A percentile compares a stretch with the other conserved stretches of the same genome.
Evolutionary conservation across 495 filamentous ascomycete species (phyloP).

Genomic region (Clavariopsis aquatica): DNA sequence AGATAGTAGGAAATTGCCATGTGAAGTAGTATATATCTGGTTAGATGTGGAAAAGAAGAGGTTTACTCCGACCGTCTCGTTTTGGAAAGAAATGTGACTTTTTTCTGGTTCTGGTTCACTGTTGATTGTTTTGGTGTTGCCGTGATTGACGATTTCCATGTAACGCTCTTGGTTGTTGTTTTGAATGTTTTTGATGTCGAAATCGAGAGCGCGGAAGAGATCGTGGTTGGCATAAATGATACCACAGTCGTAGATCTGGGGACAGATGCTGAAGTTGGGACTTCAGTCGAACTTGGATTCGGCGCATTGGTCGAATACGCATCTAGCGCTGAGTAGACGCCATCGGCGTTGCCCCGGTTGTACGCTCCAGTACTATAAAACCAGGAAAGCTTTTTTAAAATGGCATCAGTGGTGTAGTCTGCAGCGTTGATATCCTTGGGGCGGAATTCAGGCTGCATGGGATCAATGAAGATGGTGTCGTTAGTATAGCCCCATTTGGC

Average conservation of each 20-base stretch:
- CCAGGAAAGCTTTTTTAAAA: slow-evolving; percentile 29
- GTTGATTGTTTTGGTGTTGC: too few relatives aligned
- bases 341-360: slow-evolving; percentile 17
- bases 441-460: slow-evolving; percentile 40
- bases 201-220: neutral
- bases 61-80: too few relatives aligned
- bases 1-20: too few relatives aligned
- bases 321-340: slow-evolving; percentile 17
- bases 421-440: slow-evolving; percentile 15
- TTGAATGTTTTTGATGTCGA: too few relatives aligned
- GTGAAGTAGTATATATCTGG: too few relatives aligned
- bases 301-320: neutral
- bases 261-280: neutral
- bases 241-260: neutral
- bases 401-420: slow-evolving; percentile 28
- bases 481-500: slow-evolving; percentile 52
- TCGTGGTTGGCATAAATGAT: neutral
- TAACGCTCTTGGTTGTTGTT: too few relatives aligned
- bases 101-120: too few relatives aligned
- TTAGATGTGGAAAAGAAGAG: too few relatives aligned
- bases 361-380: slow-evolving; percentile 32
- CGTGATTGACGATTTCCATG: too few relatives aligned
- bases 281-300: neutral
- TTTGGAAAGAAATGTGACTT: too few relatives aligned
- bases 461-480: slow-evolving; percentile 47